A percentile compares a stretch with the other conserved stretches of the same genome.
Evolutionary conservation across 345 rosid species (phyloP).

Genomic region (Adansonia digitata): DNA sequence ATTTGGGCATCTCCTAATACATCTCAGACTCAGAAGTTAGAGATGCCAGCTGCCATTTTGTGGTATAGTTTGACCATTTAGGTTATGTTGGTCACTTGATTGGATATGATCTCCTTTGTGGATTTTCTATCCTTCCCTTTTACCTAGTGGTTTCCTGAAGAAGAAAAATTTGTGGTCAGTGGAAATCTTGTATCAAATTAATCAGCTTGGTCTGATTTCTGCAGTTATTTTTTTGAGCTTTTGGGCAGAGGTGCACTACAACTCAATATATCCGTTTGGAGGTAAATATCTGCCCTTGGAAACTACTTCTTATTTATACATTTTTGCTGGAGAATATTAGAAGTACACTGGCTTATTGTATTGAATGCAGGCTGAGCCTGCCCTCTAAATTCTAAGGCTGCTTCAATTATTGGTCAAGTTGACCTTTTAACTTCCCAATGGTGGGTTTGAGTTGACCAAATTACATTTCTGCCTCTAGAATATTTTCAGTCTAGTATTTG

Average conservation of each 20-base stretch:
- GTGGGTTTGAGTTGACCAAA: background rate
- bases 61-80: background rate
- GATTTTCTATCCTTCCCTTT: background rate
- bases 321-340: background rate
- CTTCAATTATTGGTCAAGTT: background rate
- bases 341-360: background rate
- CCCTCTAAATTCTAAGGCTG: background rate
- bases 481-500: background rate
- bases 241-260: constrained; percentile 67
- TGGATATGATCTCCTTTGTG: background rate
- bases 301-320: background rate
- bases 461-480: background rate
- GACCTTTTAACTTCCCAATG: background rate
- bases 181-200: background rate
- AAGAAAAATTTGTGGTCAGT: constrained; percentile 10
- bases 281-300: constrained; percentile 24
- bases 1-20: background rate
- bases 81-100: background rate
- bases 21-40: constrained; percentile 35
- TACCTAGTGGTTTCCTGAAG: background rate
- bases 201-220: constrained; percentile 1
- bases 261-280: constrained; percentile 46
- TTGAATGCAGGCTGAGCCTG: background rate
- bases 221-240: constrained; percentile 56
- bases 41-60: background rate